phyloP scores from a whole-genome alignment of 2,329 filamentous ascomycete genomes.

The Alternaria postmessia region DNA sequence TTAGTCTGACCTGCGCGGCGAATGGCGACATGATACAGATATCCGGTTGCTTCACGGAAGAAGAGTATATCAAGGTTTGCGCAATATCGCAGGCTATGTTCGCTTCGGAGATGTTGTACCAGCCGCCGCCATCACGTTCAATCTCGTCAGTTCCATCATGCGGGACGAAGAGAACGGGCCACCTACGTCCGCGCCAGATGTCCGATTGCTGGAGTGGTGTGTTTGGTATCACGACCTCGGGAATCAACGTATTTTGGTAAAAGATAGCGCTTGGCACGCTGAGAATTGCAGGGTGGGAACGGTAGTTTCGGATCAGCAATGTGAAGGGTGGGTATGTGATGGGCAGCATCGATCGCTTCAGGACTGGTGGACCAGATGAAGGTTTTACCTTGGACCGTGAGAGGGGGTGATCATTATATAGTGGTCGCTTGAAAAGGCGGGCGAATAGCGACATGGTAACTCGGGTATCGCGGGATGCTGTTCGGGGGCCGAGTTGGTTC shows the following conservation, averaged over 20 bases:
- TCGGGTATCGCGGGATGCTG: slow-evolving; percentile 43
- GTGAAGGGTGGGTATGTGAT: slow-evolving; percentile 55
- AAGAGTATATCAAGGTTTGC: slow-evolving; percentile 33
- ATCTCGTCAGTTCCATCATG: slow-evolving; percentile 52
- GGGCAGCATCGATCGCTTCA: slow-evolving; percentile 48
- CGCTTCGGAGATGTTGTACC: slow-evolving; percentile 48
- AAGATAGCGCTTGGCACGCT: slow-evolving; percentile 53
- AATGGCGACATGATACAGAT: slow-evolving; percentile 58
- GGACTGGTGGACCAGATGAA: slow-evolving; percentile 33
- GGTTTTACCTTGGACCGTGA: slow-evolving; percentile 45
- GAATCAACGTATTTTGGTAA: slow-evolving; percentile 56
- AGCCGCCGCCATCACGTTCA: slow-evolving; percentile 52
- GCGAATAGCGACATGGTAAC: slow-evolving; percentile 54
- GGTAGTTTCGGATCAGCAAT: slow-evolving; percentile 57
- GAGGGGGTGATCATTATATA: slow-evolving; percentile 54
- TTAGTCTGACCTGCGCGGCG: slow-evolving; percentile 53
- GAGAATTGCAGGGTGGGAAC: slow-evolving; percentile 57
- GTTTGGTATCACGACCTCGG: slow-evolving; percentile 41
- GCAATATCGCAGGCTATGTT: slow-evolving; percentile 43
- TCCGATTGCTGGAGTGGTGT: slow-evolving; percentile 40
- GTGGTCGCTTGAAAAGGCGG: slow-evolving; percentile 48
- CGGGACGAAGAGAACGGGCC: slow-evolving; percentile 55
- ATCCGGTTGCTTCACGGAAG: slow-evolving; percentile 42
- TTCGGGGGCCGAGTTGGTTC: slow-evolving; percentile 54
- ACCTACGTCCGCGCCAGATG: slow-evolving; percentile 50